Evolutionary conservation across 495 filamentous ascomycete genomes (phyloP).

Genomic region (Trichoderma parareesei): DNA sequence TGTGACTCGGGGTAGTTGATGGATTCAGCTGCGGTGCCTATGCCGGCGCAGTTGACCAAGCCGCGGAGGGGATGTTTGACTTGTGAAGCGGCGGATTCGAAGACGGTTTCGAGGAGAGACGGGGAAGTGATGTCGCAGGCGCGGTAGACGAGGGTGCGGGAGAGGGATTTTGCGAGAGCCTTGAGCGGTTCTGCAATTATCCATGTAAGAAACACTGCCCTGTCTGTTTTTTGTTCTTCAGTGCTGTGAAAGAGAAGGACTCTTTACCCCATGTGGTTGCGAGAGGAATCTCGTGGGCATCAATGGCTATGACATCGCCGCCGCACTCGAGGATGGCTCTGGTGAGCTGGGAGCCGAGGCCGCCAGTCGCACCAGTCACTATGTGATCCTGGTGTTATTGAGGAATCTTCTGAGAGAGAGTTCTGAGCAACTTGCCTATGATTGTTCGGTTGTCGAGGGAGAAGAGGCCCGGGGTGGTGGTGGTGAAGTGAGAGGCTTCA

Average conservation of each 20-base stretch:
- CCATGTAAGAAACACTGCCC: neutral
- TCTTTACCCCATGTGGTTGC: neutral
- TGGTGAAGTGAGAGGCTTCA: neutral
- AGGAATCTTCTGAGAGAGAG: neutral
- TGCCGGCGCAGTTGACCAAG: neutral
- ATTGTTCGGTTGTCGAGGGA: neutral
- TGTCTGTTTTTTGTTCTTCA: neutral
- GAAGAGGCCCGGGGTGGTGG: neutral
- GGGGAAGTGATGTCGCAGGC: slow-evolving; percentile 11
- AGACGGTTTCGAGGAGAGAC: neutral
- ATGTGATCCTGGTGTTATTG: neutral
- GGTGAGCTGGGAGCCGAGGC: neutral
- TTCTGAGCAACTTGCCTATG: neutral
- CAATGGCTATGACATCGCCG: slow-evolving; percentile 8
- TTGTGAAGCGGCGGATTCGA: neutral
- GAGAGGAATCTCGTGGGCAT: neutral
- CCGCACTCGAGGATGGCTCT: slow-evolving; percentile 6
- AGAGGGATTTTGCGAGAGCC: slow-evolving; percentile 51
- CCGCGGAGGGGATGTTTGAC: neutral
- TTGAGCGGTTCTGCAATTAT: slow-evolving; percentile 39
- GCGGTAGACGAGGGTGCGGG: slow-evolving; percentile 24
- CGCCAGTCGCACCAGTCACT: neutral
- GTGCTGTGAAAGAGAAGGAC: neutral
- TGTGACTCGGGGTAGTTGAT: neutral
- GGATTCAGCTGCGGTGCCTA: neutral